Percentiles rank a stretch among this genome's conserved stretches.
These are phyloP conservation scores for Rubia balearica DNA, from an alignment of 305 asterid genomes.

Conservation along the genomic window DNA sequence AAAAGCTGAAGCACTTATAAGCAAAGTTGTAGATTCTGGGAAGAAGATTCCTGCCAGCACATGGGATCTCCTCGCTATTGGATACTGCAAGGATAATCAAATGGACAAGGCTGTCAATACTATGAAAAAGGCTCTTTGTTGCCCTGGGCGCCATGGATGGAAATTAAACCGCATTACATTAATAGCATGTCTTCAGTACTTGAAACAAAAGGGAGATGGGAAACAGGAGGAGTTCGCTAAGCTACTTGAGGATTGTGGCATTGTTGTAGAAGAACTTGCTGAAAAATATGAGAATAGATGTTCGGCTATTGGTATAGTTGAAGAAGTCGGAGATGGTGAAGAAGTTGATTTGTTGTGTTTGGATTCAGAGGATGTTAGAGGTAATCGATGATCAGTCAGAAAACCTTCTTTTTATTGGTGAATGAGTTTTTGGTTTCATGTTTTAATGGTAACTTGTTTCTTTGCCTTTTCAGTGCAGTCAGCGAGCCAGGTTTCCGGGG, in stretches of 20 bases:
- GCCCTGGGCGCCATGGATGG: conserved; percentile 15
- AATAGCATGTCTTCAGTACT: conserved; percentile 29
- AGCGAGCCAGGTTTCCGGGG: no score
- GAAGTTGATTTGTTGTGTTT: not conserved
- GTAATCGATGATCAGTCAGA: no score
- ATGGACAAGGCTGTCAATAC: conserved; percentile 33
- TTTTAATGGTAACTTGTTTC: no score
- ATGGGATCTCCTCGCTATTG: conserved; percentile 20
- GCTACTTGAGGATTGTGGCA: conserved; percentile 27
- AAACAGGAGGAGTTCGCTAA: conserved; percentile 25
- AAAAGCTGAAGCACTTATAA: conserved; percentile 30
- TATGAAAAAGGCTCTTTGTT: conserved; percentile 19
- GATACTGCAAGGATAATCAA: conserved; percentile 20
- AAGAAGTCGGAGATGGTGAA: not conserved
- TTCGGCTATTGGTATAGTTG: not conserved
- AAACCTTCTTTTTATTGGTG: no score
- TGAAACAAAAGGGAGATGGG: conserved; percentile 28
- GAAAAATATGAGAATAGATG: not conserved
- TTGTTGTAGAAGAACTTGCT: not conserved
- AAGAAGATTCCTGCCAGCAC: conserved; percentile 17
- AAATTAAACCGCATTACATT: conserved; percentile 22
- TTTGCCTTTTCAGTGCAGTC: no score
- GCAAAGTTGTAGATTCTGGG: conserved; percentile 20
- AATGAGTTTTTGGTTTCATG: no score
- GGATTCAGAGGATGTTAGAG: not conserved